Base-by-base conservation (phyloP, 371 early-diverging fungal species). In the Mortierella sp. region DNA sequence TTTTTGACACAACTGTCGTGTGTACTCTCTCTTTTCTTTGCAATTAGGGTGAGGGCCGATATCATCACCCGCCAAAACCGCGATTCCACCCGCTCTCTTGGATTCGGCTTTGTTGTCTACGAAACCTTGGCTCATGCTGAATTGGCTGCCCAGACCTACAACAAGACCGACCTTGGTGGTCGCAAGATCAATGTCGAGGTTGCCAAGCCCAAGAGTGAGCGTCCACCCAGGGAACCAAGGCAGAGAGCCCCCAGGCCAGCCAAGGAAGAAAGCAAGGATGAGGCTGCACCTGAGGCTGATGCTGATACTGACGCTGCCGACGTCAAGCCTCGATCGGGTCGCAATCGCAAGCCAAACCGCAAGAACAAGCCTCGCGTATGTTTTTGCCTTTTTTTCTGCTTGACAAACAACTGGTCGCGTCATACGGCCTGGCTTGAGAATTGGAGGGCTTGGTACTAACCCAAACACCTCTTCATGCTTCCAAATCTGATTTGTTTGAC, bases 91-190 rank as follows among this genome's bases (percentile, higher is more conserved):
- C 91, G 94, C 63, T 92, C 95, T 21, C 86, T 91, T 57, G 96
- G 95, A 46, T 96, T 91, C 80, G 98, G 96, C n/a, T 97, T 96
- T 77, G 92, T 96, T 21, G 85, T 94, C 43, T 96, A 90, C 78
- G 89, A 82, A 51, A 90, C 88, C 22, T 82, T 86, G 40, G 91
- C 79, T 37, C 91, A 92, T 44, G 92, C 91, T 53, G 78, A 89
- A 61, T 85, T 85, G 77, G 97, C 95, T 40, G 88, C 91, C 44
- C 78, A 82, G 29, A 70, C 85, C 47, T 76, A 92, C 54, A 81
- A 94, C 86, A 86, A 90, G 74, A 79, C 81, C 63, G 90, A 90
- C 65, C 77, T 96, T 51, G 92, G 85, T 57, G 95, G 90, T 25
- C 93, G 95, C 41, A 79, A 84, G 60, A 85, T 97, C 82, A 95